Conservation (phyloP, 1,284 basidiomycete genomes). For the Hemileia vastatrix region DNA sequence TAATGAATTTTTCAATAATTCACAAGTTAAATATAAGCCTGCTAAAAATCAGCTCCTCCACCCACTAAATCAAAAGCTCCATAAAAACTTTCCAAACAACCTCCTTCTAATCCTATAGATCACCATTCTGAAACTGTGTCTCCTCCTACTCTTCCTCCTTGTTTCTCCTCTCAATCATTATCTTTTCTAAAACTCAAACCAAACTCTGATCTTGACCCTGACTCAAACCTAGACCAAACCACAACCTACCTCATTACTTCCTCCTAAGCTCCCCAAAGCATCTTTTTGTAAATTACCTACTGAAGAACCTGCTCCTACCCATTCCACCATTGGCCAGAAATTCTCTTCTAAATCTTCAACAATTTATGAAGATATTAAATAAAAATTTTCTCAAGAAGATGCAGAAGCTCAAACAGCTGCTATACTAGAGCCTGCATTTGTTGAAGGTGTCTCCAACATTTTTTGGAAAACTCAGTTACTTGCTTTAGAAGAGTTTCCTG, state of each 20-base stretch:
- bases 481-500: conserved; percentile 72
- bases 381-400: conserved; percentile 80
- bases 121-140: too few relatives aligned
- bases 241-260: too few relatives aligned
- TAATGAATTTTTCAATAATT: conserved; percentile 82
- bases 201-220: too few relatives aligned
- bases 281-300: too few relatives aligned
- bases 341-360: too few relatives aligned
- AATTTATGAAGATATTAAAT: conserved; percentile 65
- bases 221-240: too few relatives aligned
- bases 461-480: conserved; percentile 90
- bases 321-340: too few relatives aligned
- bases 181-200: too few relatives aligned
- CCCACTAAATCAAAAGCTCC: conserved; percentile 9
- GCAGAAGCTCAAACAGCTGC: conserved; percentile 72
- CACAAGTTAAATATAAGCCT: conserved; percentile 70
- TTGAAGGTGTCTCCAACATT: conserved; percentile 65
- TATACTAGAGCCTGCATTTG: conserved; percentile 61
- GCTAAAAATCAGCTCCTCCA: conserved; percentile 51
- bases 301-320: too few relatives aligned
- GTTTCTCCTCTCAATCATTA: too few relatives aligned
- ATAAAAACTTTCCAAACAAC: conserved; percentile 11
- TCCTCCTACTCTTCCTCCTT: too few relatives aligned
- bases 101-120: not conserved
- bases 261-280: too few relatives aligned